phyloP scores from a whole-genome alignment of 2,329 filamentous ascomycete genomes.

The Ophiosphaerella korrae region DNA sequence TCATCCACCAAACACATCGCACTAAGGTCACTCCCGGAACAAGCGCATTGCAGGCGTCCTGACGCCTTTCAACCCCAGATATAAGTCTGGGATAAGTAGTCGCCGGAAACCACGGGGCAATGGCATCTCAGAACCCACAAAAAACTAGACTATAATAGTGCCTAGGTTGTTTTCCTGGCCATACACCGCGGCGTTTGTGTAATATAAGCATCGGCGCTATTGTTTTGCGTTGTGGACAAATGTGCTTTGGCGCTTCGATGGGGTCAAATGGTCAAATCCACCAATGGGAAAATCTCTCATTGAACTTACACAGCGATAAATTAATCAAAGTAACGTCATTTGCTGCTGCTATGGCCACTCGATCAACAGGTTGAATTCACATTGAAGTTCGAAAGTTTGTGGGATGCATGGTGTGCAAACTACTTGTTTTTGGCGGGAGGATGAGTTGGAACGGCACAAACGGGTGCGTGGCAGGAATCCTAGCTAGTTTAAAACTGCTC shows the following conservation, averaged over 20 bases:
- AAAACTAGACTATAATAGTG: constrained; percentile 9
- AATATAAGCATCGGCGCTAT: constrained; percentile 21
- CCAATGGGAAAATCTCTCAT: constrained; percentile 25
- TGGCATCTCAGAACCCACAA: constrained; percentile 7
- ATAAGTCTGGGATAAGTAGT: constrained; percentile 11
- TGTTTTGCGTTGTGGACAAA: constrained; percentile 17
- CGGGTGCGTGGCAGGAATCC: too few species aligned
- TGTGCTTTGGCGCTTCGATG: constrained; percentile 20
- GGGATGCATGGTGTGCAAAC: too few species aligned
- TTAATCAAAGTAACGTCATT: too few species aligned
- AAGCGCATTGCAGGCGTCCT: constrained; percentile 1
- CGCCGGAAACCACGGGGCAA: constrained; percentile 2
- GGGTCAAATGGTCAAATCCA: constrained; percentile 25
- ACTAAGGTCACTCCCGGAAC: constrained; percentile 8
- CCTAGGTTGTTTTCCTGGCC: constrained; percentile 7
- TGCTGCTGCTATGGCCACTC: neutral
- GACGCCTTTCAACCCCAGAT: constrained; percentile 6
- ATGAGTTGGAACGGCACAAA: too few species aligned
- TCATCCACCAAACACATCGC: constrained; percentile 29
- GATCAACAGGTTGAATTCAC: neutral
- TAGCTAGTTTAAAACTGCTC: too few species aligned
- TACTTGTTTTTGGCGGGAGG: too few species aligned
- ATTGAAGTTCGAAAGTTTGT: too few species aligned
- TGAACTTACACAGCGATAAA: too few species aligned
- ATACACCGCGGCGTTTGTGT: constrained; percentile 7